A percentile compares a stretch with the other conserved stretches of the same genome.
Evolutionary conservation across 306 rosid genomes (phyloP).

Genomic region (Boehmeria nivea): DNA sequence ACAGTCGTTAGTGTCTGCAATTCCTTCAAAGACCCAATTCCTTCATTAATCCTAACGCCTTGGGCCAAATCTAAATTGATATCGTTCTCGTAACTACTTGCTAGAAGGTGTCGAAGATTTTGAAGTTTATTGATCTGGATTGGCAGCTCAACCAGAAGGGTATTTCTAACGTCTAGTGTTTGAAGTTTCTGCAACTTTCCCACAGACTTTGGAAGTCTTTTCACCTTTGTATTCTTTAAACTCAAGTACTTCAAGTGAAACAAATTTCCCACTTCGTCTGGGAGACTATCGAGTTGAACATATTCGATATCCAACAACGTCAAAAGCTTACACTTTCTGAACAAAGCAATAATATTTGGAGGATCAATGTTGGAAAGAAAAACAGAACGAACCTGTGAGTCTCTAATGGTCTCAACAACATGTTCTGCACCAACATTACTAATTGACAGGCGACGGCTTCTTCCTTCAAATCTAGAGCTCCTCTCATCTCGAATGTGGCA

Average conservation of each 20-base stretch:
- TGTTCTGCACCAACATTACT: not conserved
- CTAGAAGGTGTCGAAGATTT: not conserved
- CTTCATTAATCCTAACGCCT: not conserved
- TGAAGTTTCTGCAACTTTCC: conserved; percentile 5
- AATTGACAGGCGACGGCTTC: not conserved
- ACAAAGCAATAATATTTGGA: not conserved
- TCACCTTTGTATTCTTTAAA: conserved; percentile 9
- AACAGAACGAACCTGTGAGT: conserved; percentile 2
- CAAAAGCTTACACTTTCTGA: conserved; percentile 1
- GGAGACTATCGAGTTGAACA: not conserved
- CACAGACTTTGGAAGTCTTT: conserved; percentile 5
- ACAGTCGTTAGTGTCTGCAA: not conserved
- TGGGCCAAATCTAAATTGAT: not conserved
- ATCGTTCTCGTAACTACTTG: not conserved
- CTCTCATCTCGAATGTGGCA: not conserved
- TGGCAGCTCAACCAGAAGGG: not conserved
- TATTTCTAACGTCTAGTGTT: not conserved
- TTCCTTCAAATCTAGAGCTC: not conserved
- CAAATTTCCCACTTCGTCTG: conserved; percentile 1
- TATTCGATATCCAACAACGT: conserved; percentile 6
- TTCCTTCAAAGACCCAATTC: not conserved
- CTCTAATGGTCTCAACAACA: not conserved
- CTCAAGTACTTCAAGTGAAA: conserved; percentile 6
- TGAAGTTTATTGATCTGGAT: not conserved
- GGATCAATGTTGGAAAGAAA: not conserved